Base-by-base conservation (phyloP, 495 filamentous ascomycete genomes). In the Penicillium flavigenum region DNA sequence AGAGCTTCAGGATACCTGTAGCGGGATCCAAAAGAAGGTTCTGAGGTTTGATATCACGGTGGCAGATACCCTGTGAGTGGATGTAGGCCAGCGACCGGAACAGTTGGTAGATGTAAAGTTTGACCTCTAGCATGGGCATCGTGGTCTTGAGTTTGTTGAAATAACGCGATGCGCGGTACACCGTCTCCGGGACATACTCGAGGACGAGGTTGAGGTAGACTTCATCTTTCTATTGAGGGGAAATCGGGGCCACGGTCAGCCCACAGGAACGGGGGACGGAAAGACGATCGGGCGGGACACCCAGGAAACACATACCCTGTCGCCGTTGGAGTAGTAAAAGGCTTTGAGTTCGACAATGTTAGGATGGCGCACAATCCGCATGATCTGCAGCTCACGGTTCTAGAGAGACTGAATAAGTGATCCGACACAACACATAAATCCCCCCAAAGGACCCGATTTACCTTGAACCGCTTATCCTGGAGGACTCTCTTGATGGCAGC, bases 111-210 rank as follows among this genome's bases (percentile, higher is more conserved):
- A 96, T 98, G 80, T 97, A 99, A 47, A 99, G 87, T 77, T 99
- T 99, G 67, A 98, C 91, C 72, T 98, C 94, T 51, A 99, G 82
- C 71, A 91, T 96, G 24, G 94, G 94, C 94, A 99, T 99, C 16
- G 95, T 97, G 6, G 94, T 96, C 84, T 99, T 99, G 84, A 98
- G 85, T 79, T 98, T 99, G 80, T 96, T 97, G 83, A 98, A 99
- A 76, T 96, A 97, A 47, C 94, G 84, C 43, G 94, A 98, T n/a
- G 94, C 95, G 56, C 95, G 85, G 72, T 98, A 99, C 36, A 99
- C 95, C 0, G 94, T 98, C 78, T 98, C 94, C 10, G 95, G 95
- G 48, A 99, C 95, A 69, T 91, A 99, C 72, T 99, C 94, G 65
- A 98, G 88, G 46, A 99, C 92, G 41, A 99, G 83, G 69, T 99